A percentile compares a stretch with the other conserved stretches of the same genome.
These are phyloP conservation scores for Scleroderma bovista DNA, from an alignment of 768 basidiomycete species.

Conservation along the genomic window DNA sequence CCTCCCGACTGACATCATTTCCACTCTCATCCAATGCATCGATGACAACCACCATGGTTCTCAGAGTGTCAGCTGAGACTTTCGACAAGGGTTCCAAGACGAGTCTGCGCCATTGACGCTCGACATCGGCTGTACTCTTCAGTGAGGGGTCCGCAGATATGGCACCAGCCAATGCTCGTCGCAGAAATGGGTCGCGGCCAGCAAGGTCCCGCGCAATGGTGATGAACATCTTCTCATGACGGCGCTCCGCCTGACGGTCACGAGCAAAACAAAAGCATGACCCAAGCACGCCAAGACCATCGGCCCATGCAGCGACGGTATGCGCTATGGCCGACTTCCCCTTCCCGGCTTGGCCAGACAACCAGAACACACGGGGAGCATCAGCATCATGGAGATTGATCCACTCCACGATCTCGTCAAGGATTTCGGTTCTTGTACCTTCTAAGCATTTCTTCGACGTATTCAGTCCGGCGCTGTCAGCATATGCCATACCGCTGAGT, in stretches of 20 bases:
- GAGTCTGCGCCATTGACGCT: neutral
- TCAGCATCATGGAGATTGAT: constrained; percentile 3
- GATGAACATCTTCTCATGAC: constrained; percentile 22
- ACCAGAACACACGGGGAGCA: constrained; percentile 19
- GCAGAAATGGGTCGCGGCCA: constrained; percentile 3
- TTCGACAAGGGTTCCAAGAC: neutral
- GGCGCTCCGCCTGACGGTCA: constrained; percentile 7
- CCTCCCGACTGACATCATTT: constrained; percentile 8
- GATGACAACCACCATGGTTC: constrained; percentile 25
- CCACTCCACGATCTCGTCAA: constrained; percentile 23
- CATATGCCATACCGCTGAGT: neutral
- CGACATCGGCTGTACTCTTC: neutral
- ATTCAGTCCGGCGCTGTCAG: neutral
- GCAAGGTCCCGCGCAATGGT: constrained; percentile 31
- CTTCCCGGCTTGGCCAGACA: constrained; percentile 24
- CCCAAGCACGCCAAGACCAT: constrained; percentile 20
- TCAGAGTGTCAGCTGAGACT: constrained; percentile 2
- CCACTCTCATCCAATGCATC: constrained; percentile 36
- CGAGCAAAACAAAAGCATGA: constrained; percentile 26
- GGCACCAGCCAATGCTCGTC: neutral
- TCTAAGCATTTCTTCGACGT: constrained; percentile 10
- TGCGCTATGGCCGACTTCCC: constrained; percentile 25
- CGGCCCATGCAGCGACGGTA: constrained; percentile 23
- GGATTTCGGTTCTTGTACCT: constrained; percentile 4
- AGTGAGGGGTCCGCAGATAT: neutral